These are phyloP conservation scores for Coemansia sp. DNA, from an alignment of 192 early-diverging fungal species.

Conservation along the genomic window DNA sequence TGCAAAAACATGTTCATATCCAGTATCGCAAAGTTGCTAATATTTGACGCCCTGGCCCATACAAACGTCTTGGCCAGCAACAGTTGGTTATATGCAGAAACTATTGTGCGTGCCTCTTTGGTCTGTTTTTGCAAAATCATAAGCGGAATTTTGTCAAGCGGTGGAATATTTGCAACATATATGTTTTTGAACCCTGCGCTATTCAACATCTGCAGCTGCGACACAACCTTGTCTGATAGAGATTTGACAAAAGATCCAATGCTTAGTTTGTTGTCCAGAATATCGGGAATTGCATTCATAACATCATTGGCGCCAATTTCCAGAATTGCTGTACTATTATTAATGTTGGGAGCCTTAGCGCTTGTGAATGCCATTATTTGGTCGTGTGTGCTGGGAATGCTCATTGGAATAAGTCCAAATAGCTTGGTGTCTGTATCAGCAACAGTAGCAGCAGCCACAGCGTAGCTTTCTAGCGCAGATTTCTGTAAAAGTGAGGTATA, in stretches of 20 bases:
- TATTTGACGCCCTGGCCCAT: neutral
- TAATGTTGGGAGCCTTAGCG: neutral
- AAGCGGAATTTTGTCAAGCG: slow-evolving; percentile 15
- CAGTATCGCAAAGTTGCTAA: slow-evolving; percentile 1
- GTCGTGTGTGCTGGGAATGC: slow-evolving; percentile 17
- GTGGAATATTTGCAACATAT: slow-evolving; percentile 12
- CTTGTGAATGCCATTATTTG: slow-evolving; percentile 6
- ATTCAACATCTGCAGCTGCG: slow-evolving; percentile 7
- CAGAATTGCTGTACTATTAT: neutral
- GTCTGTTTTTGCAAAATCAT: slow-evolving; percentile 5
- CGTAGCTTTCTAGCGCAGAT: neutral
- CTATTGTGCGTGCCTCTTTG: neutral
- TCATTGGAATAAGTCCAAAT: slow-evolving; percentile 9
- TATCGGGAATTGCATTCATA: slow-evolving; percentile 2
- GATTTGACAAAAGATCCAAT: slow-evolving; percentile 2
- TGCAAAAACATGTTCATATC: slow-evolving; percentile 17
- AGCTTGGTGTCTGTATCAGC: neutral
- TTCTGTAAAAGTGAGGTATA: slow-evolving; percentile 9
- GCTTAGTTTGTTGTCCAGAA: neutral
- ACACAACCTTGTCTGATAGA: slow-evolving; percentile 10
- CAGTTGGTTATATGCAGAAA: slow-evolving; percentile 14
- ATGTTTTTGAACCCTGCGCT: slow-evolving; percentile 13
- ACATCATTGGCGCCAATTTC: slow-evolving; percentile 21
- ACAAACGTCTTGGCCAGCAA: slow-evolving; percentile 5
- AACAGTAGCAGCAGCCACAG: neutral